Evolutionary conservation across 163 green algal genomes (phyloP).

Genomic region (Coccomyxa subellipsoidea): DNA sequence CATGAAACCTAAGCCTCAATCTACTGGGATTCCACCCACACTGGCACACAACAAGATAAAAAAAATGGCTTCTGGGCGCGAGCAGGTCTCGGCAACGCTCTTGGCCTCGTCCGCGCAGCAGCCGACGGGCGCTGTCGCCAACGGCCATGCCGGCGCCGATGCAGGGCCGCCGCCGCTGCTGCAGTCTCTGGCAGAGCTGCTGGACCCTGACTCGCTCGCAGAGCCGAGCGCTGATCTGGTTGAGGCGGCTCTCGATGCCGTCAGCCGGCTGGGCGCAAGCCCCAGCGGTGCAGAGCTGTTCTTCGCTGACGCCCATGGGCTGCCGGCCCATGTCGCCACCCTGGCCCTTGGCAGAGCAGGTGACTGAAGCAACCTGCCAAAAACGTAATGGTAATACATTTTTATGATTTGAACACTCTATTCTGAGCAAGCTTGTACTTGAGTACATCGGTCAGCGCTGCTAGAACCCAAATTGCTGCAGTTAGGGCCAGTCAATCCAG

Average conservation of each 20-base stretch:
- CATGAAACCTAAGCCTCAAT: too few relatives aligned
- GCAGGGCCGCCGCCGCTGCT: not conserved
- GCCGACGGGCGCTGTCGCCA: not conserved
- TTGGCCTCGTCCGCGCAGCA: not conserved
- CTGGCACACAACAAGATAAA: too few relatives aligned
- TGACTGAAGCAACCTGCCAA: not conserved
- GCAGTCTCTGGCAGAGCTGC: not conserved
- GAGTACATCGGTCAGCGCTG: not conserved
- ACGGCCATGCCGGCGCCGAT: not conserved
- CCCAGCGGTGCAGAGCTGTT: slow-evolving; percentile 1
- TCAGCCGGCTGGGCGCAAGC: slow-evolving; percentile 18
- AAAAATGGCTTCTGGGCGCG: too few relatives aligned
- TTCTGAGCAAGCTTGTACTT: not conserved
- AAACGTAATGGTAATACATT: slow-evolving; percentile 4
- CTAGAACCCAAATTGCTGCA: not conserved
- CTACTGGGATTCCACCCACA: too few relatives aligned
- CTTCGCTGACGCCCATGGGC: not conserved
- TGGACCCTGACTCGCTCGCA: not conserved
- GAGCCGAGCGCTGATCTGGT: not conserved
- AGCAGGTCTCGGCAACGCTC: not conserved
- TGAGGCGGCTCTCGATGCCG: slow-evolving; percentile 22
- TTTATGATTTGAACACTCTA: not conserved
- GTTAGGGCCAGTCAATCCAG: not conserved
- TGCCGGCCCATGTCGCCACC: not conserved
- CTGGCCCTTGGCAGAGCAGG: slow-evolving; percentile 3